Base-by-base conservation (phyloP, 202 grass and related monocot genomes). In the Panicum hallii region DNA sequence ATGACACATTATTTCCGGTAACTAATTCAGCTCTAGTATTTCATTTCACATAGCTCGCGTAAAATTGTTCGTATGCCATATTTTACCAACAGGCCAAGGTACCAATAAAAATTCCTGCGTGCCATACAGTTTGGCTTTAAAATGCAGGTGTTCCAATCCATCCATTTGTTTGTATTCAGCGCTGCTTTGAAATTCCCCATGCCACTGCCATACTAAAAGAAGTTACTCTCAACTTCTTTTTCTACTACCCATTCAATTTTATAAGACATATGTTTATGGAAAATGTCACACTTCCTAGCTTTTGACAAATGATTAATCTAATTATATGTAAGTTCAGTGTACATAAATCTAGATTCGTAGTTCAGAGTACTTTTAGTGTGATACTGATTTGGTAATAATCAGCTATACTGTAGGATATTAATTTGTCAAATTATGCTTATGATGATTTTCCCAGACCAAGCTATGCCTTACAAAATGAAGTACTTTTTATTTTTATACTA, bases 1-100 rank as follows among this genome's bases (percentile, higher is more conserved):
- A 90, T 81, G 93, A 91, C 74, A 97, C 91, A 43, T 63, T 99
- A 43, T 99, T 99, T 91, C 93, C 82, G 93, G 97, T 99, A 88
- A 83, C 38, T 46, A 83, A 6, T 44, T 84, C 23, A 50, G 36
- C 55, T 47, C 8, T 63, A 46, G 3, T 54, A 20, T 74, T 83
- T 66, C 80, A 46, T 58, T 77, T 85, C 26, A 26, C 19, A 23
- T 36, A 72, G 11, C 19, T 65, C 19, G 9, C 8, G 62, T 3
- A 32, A 12, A 80, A 54, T 58, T 80, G 3, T 62, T 14, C 30
- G n/a, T 28, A 23, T 79, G 17, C n/a, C 36, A 23, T 70, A 65
- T 65, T 70, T 81, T 62, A 65, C 53, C 16, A 63, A 50, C 5
- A 50, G n/a, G 19, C 2, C 38, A 40, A 69, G 53, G 28, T 47